Base-by-base conservation (phyloP, 257 asterid species). In the Linaria vulgaris region DNA sequence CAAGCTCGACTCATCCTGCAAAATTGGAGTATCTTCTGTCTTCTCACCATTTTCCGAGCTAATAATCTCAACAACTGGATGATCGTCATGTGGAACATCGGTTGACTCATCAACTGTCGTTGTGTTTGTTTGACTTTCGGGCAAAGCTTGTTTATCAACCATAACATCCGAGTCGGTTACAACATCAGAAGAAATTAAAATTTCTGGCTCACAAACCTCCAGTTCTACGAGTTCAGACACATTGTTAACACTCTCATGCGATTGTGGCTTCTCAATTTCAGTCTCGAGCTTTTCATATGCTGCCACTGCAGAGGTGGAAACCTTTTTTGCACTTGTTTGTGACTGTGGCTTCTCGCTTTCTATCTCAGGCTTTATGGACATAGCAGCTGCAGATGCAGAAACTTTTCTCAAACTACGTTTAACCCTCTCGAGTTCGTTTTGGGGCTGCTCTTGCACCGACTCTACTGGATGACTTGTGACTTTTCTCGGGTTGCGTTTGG, bases 341-440 rank as follows among this genome's bases (percentile, higher is more conserved):
- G 34, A 27, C 58, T 53, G 77, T 67, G 77, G 78, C 74, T 80
- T 80, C 74, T 85, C 94, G 9, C 50, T 69, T 63, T 79, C 87
- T 27, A 69, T 44, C 70, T 83, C 96, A 5, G 81, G 24, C 70
- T 78, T 83, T 67, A 80, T 94, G 25, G 85, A 59, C 9, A 66
- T 68, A 38, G 68, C 69, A 43, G 74, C 77, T 41, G 85, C 73
- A 7, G 92, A 67, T 44, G 96, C 82, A 30, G 99, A 75, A 68
- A 89, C 80, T 75, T 80, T 86, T 73, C 88, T 80, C 79, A 86
- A 63, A 72, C 63, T 86, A 60, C 82, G 82, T 64, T 83, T 86
- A 14, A 86, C 85, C 80, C 87, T 83, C 80, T 86, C 88, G 12
- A 83, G 83, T 73, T 86, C 91, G 63, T 62, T 82, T 34, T 82